These are phyloP conservation scores for Bruguiera parviflora DNA, from an alignment of 345 rosid species.

Conservation along the genomic window DNA sequence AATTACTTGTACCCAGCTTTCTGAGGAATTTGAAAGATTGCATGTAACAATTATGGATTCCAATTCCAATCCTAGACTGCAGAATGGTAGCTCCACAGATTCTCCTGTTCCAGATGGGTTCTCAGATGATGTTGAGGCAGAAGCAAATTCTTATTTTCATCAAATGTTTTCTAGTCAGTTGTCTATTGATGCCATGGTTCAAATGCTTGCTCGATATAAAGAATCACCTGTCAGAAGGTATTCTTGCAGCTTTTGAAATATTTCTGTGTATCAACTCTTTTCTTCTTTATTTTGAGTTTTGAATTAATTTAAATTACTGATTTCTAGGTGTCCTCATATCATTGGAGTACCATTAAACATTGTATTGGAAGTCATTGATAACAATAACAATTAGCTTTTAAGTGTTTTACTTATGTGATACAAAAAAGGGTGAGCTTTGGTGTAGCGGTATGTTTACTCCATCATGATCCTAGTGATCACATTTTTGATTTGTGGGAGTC, in stretches of 20 bases:
- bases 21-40: slow-evolving; percentile 73
- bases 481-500: neutral
- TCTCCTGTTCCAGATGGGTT: slow-evolving; percentile 60
- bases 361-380: no score
- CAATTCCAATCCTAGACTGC: slow-evolving; percentile 57
- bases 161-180: slow-evolving; percentile 89
- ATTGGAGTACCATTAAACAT: no score
- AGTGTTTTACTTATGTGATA: no score
- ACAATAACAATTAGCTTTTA: no score
- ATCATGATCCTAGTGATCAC: no score
- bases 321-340: no score
- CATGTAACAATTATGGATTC: slow-evolving; percentile 46
- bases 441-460: no score
- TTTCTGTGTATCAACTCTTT: neutral
- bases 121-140: slow-evolving; percentile 80
- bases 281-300: neutral
- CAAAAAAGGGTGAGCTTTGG: no score
- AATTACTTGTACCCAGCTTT: slow-evolving; percentile 47
- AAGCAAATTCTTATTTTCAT: slow-evolving; percentile 93
- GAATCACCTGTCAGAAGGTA: slow-evolving; percentile 79
- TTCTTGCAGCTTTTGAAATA: neutral
- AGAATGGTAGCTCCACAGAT: slow-evolving; percentile 68
- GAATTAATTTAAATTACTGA: no score
- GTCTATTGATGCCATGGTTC: slow-evolving; percentile 86
- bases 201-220: slow-evolving; percentile 88